phyloP scores from a whole-genome alignment of 2,329 filamentous ascomycete species.

The Chrysoporthe puriensis region DNA sequence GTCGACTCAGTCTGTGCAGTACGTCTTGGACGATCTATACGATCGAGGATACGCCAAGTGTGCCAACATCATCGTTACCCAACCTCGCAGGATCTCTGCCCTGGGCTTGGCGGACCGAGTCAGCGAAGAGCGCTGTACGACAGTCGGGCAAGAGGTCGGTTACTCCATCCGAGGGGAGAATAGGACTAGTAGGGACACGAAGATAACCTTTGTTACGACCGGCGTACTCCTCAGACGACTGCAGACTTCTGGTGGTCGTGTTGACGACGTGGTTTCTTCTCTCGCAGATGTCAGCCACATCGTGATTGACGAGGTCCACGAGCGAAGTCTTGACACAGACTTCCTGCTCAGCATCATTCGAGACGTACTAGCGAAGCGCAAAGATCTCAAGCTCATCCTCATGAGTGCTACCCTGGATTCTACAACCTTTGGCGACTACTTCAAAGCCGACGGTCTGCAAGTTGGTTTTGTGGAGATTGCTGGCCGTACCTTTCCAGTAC shows the following conservation, averaged over 20 bases:
- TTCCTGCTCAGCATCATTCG: constrained; percentile 87
- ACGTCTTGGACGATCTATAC: constrained; percentile 90
- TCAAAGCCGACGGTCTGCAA: constrained; percentile 65
- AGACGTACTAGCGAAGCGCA: constrained; percentile 74
- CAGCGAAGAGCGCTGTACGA: constrained; percentile 83
- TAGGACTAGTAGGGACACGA: constrained; percentile 72
- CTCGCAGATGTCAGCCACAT: constrained; percentile 91
- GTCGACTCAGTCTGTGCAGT: constrained; percentile 95
- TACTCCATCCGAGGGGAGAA: constrained; percentile 92
- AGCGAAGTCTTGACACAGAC: constrained; percentile 91
- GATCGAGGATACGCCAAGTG: constrained; percentile 71
- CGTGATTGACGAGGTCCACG: constrained; percentile 95
- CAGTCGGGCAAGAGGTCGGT: constrained; percentile 84
- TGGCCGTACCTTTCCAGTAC: constrained; percentile 86
- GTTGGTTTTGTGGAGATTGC: constrained; percentile 86
- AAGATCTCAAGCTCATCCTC: constrained; percentile 84
- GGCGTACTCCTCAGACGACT: constrained; percentile 88
- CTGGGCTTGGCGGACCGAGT: constrained; percentile 93
- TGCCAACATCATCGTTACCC: constrained; percentile 92
- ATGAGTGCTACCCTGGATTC: constrained; percentile 98
- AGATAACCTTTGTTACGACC: constrained; percentile 94
- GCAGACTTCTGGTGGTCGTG: constrained; percentile 83
- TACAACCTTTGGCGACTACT: constrained; percentile 82
- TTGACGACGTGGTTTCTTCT: constrained; percentile 79
- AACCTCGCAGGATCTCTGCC: constrained; percentile 92